phyloP scores from a whole-genome alignment of 306 rosid species.

The Hippophae rhamnoides region DNA sequence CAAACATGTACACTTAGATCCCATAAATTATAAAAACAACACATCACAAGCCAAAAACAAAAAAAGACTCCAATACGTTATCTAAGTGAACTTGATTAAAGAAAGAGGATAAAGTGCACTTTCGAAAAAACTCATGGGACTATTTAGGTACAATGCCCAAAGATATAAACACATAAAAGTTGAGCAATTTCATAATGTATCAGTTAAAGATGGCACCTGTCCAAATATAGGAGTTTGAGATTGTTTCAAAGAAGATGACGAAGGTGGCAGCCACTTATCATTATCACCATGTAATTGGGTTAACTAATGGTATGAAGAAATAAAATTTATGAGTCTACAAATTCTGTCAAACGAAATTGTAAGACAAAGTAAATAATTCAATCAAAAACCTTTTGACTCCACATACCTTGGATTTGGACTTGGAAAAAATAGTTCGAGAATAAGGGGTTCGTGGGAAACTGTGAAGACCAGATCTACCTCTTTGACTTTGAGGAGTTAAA shows the following conservation, averaged over 20 bases:
- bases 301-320: constrained; percentile 27
- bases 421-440: constrained; percentile 68
- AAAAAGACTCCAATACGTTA: no score
- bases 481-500: constrained; percentile 57
- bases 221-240: constrained; percentile 33
- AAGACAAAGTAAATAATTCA: constrained; percentile 15
- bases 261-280: constrained; percentile 17
- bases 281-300: constrained; percentile 35
- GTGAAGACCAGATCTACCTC: constrained; percentile 52
- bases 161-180: no score
- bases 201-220: constrained; percentile 37
- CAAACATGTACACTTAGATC: no score
- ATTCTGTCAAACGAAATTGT: no score
- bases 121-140: no score
- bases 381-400: constrained; percentile 9
- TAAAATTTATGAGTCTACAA: no score
- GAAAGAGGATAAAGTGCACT: no score
- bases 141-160: no score
- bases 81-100: no score
- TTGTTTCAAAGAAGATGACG: constrained; percentile 38
- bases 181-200: not conserved
- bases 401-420: constrained; percentile 64
- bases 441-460: constrained; percentile 78
- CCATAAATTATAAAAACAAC: no score
- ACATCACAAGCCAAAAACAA: no score